Evolutionary conservation across 73 alveolate genomes (phyloP), one percentile per base, ranked within the genome.

Genomic region (Stentor roeselii): DNA sequence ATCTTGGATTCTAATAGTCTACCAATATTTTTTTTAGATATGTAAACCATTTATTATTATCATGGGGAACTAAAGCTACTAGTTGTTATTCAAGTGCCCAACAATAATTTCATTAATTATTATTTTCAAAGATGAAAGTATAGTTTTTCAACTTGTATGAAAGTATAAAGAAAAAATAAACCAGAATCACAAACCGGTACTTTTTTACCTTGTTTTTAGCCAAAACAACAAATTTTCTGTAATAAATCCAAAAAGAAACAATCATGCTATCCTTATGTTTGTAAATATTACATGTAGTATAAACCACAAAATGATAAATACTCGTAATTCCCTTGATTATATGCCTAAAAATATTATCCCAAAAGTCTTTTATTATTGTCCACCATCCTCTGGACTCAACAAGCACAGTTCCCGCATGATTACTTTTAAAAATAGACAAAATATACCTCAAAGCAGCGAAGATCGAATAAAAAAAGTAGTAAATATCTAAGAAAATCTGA

Each of bases 191-290:
- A n/a, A n/a, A n/a, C n/a, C n/a, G n/a, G n/a, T n/a, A n/a, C n/a
- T n/a, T n/a, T n/a, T n/a, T n/a, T n/a, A n/a, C n/a, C n/a, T n/a
- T n/a, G n/a, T n/a, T n/a, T n/a, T n/a, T n/a, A 2, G 37, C 42
- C n/a, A 67, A 34, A 67, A 21, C 1, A 67, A 14, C 27, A 27
- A 21, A 21, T 31, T 40, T 37, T 39, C 74, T 41, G 74, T 76
- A 76, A n/a, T 76, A 76, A 14, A 27, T 76, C 39, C 34, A 31
- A 78, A 15, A 39, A 3, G 40, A 21, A 14, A 76, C 39, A 15
- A 15, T 21, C 27, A 30, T 35, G 34, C 84, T 76, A n/a, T 76
- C 84, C 39, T 76, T 76, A 39, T 76, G 74, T 67, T 76, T 76
- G 3, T 41, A 76, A n/a, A 76, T 15, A 2, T 76, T 76, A 14